Evolutionary conservation across 441 rosid genomes (phyloP).

Genomic region (Sinapis alba): DNA sequence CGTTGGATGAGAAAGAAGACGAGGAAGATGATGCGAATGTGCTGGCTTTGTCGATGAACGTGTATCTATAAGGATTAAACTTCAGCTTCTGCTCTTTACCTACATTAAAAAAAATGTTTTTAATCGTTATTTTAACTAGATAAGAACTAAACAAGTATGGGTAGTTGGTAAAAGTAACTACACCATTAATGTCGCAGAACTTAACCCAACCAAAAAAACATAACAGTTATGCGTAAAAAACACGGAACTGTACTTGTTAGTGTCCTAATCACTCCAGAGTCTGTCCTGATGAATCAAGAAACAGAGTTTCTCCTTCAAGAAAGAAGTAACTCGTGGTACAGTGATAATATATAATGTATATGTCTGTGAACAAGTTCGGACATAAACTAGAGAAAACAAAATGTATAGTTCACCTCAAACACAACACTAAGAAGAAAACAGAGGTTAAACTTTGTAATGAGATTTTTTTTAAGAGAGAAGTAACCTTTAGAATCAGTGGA

Average conservation of each 20-base stretch:
- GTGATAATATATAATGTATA: not conserved
- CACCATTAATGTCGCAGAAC: slow-evolving; percentile 20
- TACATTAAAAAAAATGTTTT: not conserved
- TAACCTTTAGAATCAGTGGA: slow-evolving; percentile 38
- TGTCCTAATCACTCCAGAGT: slow-evolving; percentile 22
- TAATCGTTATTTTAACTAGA: not conserved
- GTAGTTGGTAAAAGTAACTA: slow-evolving; percentile 33
- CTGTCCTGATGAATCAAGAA: slow-evolving; percentile 19
- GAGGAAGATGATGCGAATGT: slow-evolving; percentile 57
- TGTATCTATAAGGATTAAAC: slow-evolving; percentile 47
- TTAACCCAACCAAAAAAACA: not conserved
- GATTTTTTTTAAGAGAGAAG: not conserved
- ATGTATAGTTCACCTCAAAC: not conserved
- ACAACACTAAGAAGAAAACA: not conserved
- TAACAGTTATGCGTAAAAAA: slow-evolving; percentile 6
- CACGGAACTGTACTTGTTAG: not conserved
- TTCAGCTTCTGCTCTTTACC: slow-evolving; percentile 1
- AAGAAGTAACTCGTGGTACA: not conserved
- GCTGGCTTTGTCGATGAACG: slow-evolving; percentile 81
- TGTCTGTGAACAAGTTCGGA: not conserved
- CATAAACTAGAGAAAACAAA: not conserved
- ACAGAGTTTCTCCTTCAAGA: slow-evolving; percentile 16
- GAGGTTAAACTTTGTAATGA: not conserved
- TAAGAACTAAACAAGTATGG: not conserved
- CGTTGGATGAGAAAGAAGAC: slow-evolving; percentile 52